Percentiles rank a stretch among this genome's conserved stretches.
Conservation (phyloP, 2,329 filamentous ascomycete genomes). For the Paecilomyces variotii region DNA sequence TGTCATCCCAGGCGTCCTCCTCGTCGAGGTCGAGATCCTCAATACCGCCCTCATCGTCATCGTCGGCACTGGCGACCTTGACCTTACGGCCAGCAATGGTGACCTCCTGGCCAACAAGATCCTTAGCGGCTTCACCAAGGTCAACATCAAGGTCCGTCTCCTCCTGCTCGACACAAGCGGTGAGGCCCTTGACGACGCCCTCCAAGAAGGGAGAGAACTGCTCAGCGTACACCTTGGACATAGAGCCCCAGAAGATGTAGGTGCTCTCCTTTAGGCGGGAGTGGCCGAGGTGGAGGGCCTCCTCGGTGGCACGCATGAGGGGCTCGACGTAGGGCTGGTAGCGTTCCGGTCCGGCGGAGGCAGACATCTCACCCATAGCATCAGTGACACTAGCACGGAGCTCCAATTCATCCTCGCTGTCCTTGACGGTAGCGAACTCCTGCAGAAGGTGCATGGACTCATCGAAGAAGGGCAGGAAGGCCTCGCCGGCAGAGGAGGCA, state of each 20-base stretch:
- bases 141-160: constrained; percentile 73
- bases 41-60: constrained; percentile 55
- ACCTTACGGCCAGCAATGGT: constrained; percentile 76
- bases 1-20: constrained; percentile 75
- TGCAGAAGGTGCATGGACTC: constrained; percentile 85
- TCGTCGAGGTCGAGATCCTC: constrained; percentile 63
- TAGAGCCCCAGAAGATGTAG: constrained; percentile 92
- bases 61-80: constrained; percentile 62
- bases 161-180: constrained; percentile 80
- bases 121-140: constrained; percentile 64
- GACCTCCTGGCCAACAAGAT: constrained; percentile 67
- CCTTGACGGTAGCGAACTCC: constrained; percentile 75
- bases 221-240: constrained; percentile 88
- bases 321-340: constrained; percentile 90
- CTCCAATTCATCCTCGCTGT: constrained; percentile 80
- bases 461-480: constrained; percentile 86
- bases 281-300: constrained; percentile 80
- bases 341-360: constrained; percentile 72
- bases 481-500: constrained; percentile 71
- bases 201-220: constrained; percentile 41
- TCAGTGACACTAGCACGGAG: constrained; percentile 85
- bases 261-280: constrained; percentile 89
- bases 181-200: constrained; percentile 49
- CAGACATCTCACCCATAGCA: constrained; percentile 85
- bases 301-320: constrained; percentile 86